These are phyloP conservation scores for Cystobasidium slooffiae DNA, from an alignment of 1,284 basidiomycete genomes.

Conservation along the genomic window DNA sequence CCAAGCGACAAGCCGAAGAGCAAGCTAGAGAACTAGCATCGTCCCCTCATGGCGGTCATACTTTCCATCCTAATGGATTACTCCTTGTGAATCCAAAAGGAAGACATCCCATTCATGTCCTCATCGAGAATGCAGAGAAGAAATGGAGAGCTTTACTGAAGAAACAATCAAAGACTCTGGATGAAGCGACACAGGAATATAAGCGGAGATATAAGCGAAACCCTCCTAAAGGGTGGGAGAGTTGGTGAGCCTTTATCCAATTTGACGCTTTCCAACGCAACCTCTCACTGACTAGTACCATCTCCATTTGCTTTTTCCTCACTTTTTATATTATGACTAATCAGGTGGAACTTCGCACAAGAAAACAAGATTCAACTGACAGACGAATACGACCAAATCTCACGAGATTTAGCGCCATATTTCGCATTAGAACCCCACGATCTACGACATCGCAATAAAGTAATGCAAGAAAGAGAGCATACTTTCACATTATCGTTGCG, in stretches of 20 bases:
- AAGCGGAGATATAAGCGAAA: conserved; percentile 57
- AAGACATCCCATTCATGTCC: conserved; percentile 58
- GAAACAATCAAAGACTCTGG: conserved; percentile 59
- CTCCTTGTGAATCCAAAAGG: conserved; percentile 47
- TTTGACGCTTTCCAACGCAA: not conserved
- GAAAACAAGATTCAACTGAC: conserved; percentile 45
- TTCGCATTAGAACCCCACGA: conserved; percentile 47
- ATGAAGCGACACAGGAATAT: conserved; percentile 60
- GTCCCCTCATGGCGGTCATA: conserved; percentile 23
- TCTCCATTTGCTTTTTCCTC: not conserved
- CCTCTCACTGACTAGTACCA: not conserved
- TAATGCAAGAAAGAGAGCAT: conserved; percentile 53
- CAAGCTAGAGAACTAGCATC: not conserved
- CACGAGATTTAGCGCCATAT: conserved; percentile 50
- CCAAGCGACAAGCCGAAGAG: conserved; percentile 4
- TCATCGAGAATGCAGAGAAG: conserved; percentile 59
- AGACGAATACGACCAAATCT: conserved; percentile 50
- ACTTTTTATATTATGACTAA: not conserved
- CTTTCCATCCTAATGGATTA: conserved; percentile 47
- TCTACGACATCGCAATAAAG: conserved; percentile 48
- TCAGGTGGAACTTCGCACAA: conserved; percentile 45
- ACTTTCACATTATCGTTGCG: conserved; percentile 51
- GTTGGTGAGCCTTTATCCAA: conserved; percentile 46
- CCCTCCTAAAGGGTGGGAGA: conserved; percentile 57
- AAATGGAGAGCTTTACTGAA: conserved; percentile 59